These are phyloP conservation scores for Pseudonitzschia delicatissima DNA, from an alignment of 108 stramenopile species.

Conservation along the genomic window DNA sequence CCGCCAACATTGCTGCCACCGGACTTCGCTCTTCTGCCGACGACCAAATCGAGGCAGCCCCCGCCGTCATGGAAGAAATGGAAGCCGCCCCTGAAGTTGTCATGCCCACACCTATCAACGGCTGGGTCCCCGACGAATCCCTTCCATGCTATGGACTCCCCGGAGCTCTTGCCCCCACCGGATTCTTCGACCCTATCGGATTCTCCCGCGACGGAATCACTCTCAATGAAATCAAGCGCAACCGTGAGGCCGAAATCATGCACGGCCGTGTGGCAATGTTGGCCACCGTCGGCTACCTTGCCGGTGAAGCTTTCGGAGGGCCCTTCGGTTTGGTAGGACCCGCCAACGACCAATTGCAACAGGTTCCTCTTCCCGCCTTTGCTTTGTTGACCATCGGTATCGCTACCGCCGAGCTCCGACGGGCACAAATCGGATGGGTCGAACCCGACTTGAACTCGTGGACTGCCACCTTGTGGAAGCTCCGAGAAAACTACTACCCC, in stretches of 20 bases:
- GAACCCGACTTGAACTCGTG: conserved; percentile 43
- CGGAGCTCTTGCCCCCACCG: conserved; percentile 53
- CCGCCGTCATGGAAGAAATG: neutral
- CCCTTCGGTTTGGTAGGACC: conserved; percentile 60
- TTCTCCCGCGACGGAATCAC: conserved; percentile 45
- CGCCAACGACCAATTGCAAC: conserved; percentile 75
- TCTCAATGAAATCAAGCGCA: conserved; percentile 36
- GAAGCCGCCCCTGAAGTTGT: neutral
- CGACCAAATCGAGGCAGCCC: neutral
- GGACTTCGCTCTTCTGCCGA: neutral
- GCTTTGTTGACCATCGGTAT: conserved; percentile 41
- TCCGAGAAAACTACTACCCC: conserved; percentile 75
- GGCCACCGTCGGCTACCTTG: conserved; percentile 45
- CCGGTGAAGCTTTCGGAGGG: conserved; percentile 35
- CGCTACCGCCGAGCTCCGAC: conserved; percentile 55
- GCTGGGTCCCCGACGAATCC: conserved; percentile 50
- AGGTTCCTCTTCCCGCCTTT: conserved; percentile 48
- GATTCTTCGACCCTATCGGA: conserved; percentile 73
- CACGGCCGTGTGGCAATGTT: conserved; percentile 68
- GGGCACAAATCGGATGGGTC: conserved; percentile 72
- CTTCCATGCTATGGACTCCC: conserved; percentile 56
- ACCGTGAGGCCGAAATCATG: conserved; percentile 65
- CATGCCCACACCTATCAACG: conserved; percentile 30
- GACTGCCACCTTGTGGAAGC: conserved; percentile 36
- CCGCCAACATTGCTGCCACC: neutral